Evolutionary conservation across 495 filamentous ascomycete species (phyloP), one percentile per base, ranked within the genome.

Genomic region (Geopyxis carbonaria): DNA sequence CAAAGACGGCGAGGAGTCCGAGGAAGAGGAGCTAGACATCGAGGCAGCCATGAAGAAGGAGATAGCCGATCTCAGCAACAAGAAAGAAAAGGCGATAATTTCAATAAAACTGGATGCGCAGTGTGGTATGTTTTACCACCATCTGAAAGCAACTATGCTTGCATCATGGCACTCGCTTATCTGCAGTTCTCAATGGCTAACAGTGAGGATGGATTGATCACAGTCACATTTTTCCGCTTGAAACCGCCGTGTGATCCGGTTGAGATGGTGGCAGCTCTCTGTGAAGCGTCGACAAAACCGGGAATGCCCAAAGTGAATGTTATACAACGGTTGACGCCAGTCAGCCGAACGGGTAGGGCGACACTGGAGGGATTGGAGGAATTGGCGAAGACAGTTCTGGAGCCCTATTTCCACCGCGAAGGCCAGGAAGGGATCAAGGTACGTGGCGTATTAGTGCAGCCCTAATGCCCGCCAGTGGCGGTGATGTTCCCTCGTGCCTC

Each of bases 251-350:
- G 93, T 23, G 76, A 93, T 31, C 85, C 89, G 0, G 77, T 87
- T 3, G 61, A 72, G 38, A 70, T 95, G 48, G 82, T 91, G 8
- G 69, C 75, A 45, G 59, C 63, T 20, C 76, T 99, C 72, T 95
- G 40, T 87, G 29, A 41, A 33, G 20, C 38, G 9, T 27, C 38
- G 9, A 7, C 9, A 6, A 11, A 27, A 7, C 28, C 25, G 10
- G 22, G 8, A 6, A 81, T 57, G 49, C 59, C 38, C 79, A 91
- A 37, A 70, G 55, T n/a, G 65, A 65, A 43, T 72, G 93, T 72
- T 51, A 67, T 86, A 20, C 86, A 89, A 57, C 68, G 91, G 42
- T 62, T 99, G 48, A 91, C 82, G 13, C 89, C 89, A 2, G 67
- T 93, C 42, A 73, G 65, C 3, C 57, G 67, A 13, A 79, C 78